Percentiles rank a stretch among this genome's conserved stretches.
These are phyloP conservation scores for Fusarium liriodendri DNA, from an alignment of 2,329 filamentous ascomycete species.

Conservation along the genomic window DNA sequence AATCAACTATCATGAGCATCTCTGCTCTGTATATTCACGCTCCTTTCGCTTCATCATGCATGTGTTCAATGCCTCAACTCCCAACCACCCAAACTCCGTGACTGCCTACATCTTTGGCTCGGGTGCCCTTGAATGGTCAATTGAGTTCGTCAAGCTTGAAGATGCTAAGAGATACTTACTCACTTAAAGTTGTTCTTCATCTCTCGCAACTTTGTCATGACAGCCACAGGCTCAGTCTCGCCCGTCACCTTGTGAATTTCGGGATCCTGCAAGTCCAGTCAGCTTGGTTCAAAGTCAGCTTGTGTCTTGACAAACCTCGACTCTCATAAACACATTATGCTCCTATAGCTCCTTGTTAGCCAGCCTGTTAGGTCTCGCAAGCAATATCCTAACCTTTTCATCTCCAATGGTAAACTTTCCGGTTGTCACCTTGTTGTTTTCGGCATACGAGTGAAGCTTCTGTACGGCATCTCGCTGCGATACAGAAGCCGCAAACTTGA, in stretches of 20 bases:
- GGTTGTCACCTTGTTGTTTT: slow-evolving; percentile 87
- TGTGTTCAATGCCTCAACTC: not conserved
- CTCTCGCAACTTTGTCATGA: slow-evolving; percentile 87
- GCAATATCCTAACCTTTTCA: slow-evolving; percentile 77
- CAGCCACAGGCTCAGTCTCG: slow-evolving; percentile 80
- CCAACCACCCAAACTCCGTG: not conserved
- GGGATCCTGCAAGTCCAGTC: slow-evolving; percentile 69
- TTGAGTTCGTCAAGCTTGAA: not conserved
- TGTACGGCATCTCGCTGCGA: slow-evolving; percentile 79
- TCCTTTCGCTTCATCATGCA: not conserved
- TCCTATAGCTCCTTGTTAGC: slow-evolving; percentile 60
- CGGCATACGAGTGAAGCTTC: slow-evolving; percentile 80
- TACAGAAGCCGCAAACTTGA: slow-evolving; percentile 86
- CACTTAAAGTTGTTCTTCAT: slow-evolving; percentile 86
- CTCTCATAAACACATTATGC: slow-evolving; percentile 97
- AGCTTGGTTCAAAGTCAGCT: not conserved
- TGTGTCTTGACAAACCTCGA: slow-evolving; percentile 68
- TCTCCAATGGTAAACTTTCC: slow-evolving; percentile 97
- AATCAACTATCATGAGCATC: not conserved
- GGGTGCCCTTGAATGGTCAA: slow-evolving; percentile 31
- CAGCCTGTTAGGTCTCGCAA: not conserved
- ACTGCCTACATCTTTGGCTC: slow-evolving; percentile 49
- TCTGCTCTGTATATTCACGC: slow-evolving; percentile 3
- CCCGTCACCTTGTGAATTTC: slow-evolving; percentile 86
- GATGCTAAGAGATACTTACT: slow-evolving; percentile 51